phyloP scores from a whole-genome alignment of 108 stramenopile species.

The Parmales sp. region DNA sequence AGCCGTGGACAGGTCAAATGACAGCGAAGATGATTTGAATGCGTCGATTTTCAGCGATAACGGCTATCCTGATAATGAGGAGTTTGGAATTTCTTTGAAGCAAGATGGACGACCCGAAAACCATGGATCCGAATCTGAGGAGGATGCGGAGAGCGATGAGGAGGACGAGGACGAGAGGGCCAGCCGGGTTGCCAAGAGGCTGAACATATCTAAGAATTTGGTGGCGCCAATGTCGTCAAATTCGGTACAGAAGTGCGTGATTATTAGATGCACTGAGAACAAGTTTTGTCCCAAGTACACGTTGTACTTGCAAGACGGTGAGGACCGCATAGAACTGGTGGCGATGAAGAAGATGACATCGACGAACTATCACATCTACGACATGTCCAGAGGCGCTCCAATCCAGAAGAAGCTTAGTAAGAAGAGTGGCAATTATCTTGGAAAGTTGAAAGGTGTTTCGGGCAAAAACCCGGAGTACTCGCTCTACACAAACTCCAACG shows the following conservation, averaged over 20 bases:
- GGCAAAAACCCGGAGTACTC: constrained; percentile 34
- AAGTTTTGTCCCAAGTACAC: constrained; percentile 24
- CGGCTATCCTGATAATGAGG: not conserved
- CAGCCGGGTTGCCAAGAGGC: no score
- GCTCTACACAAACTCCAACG: constrained; percentile 24
- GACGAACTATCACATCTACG: constrained; percentile 56
- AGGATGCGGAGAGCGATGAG: no score
- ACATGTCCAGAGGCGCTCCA: constrained; percentile 43
- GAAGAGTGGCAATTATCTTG: constrained; percentile 57
- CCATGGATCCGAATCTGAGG: no score
- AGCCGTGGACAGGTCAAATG: no score
- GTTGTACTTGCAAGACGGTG: constrained; percentile 27
- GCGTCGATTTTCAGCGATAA: not conserved
- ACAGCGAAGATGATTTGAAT: not conserved
- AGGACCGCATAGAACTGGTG: constrained; percentile 19
- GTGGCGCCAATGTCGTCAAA: no score
- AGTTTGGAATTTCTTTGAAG: no score
- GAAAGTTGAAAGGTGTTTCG: constrained; percentile 43
- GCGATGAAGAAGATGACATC: constrained; percentile 31
- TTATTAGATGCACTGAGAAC: no score
- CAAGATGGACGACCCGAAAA: no score
- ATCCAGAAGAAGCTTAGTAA: constrained; percentile 37
- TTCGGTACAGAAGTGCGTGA: no score
- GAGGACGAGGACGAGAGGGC: no score
- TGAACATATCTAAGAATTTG: no score